Evolutionary conservation across 2,329 filamentous ascomycete species (phyloP).

Genomic region (Lachnellula occidentalis): DNA sequence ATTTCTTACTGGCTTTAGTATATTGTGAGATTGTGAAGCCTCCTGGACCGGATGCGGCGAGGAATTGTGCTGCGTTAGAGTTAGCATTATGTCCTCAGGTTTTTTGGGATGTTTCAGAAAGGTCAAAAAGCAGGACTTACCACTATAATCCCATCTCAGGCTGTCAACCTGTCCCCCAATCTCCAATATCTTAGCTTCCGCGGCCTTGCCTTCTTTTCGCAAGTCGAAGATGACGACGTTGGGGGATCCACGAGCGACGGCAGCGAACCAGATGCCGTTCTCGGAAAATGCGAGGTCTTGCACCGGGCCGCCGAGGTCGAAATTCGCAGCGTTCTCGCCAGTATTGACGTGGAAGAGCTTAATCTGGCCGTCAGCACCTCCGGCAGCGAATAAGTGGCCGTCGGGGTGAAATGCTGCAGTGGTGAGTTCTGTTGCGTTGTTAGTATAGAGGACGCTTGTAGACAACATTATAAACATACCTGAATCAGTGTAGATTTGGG

Average conservation of each 20-base stretch:
- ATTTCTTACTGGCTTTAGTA: constrained; percentile 77
- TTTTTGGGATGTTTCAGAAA: no score
- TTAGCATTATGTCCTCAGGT: no score
- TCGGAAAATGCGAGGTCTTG: constrained; percentile 83
- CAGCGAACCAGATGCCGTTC: constrained; percentile 94
- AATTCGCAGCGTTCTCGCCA: constrained; percentile 70
- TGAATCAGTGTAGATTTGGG: constrained; percentile 73
- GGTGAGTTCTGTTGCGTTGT: constrained; percentile 38
- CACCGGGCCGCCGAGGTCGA: constrained; percentile 63
- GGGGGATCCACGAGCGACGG: constrained; percentile 70
- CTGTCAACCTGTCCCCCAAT: constrained; percentile 71
- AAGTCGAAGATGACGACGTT: constrained; percentile 86
- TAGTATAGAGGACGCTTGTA: constrained; percentile 4
- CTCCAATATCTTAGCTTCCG: constrained; percentile 78
- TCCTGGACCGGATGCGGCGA: constrained; percentile 73
- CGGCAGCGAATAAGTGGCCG: constrained; percentile 86
- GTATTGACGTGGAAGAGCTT: constrained; percentile 85
- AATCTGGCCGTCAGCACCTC: constrained; percentile 73
- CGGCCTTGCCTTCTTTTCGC: constrained; percentile 80
- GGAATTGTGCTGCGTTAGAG: constrained; percentile 53
- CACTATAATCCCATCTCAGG: constrained; percentile 89
- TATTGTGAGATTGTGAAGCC: constrained; percentile 88
- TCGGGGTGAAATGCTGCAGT: constrained; percentile 89
- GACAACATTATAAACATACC: constrained; percentile 48
- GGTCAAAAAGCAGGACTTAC: constrained; percentile 30